A percentile compares a stretch with the other conserved stretches of the same genome.
Evolutionary conservation across 805 yeast genomes (phyloP).

Genomic region (Schwanniomyces polymorphus): DNA sequence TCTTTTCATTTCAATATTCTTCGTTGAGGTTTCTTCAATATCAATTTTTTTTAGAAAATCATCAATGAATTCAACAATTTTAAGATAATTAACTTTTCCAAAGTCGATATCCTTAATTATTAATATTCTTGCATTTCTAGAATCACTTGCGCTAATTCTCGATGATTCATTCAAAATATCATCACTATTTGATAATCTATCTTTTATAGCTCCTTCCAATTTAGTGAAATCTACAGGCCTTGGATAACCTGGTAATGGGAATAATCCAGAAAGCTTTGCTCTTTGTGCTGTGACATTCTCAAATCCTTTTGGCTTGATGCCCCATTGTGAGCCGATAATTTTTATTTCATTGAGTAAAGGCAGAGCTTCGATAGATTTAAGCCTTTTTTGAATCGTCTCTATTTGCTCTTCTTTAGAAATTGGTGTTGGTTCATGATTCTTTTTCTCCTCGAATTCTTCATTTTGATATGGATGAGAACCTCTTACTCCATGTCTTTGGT

Average conservation of each 20-base stretch:
- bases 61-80: constrained; percentile 46
- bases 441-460: neutral
- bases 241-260: constrained; percentile 71
- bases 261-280: constrained; percentile 77
- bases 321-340: constrained; percentile 63
- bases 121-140: constrained; percentile 30
- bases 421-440: constrained; percentile 9
- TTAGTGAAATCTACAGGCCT: constrained; percentile 44
- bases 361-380: constrained; percentile 36
- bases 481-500: neutral
- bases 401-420: constrained; percentile 21
- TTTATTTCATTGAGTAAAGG: constrained; percentile 52
- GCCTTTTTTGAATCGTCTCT: constrained; percentile 19
- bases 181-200: constrained; percentile 27
- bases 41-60: constrained; percentile 45
- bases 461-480: neutral
- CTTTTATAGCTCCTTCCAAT: constrained; percentile 37
- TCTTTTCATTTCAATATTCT: constrained; percentile 31
- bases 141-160: constrained; percentile 39
- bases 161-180: constrained; percentile 34
- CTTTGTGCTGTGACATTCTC: constrained; percentile 72
- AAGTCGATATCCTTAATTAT: constrained; percentile 34
- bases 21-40: constrained; percentile 34
- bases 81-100: constrained; percentile 28
- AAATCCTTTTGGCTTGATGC: constrained; percentile 67